Conservation (phyloP, 179 eudicot genomes). For the Spergularia azorica region DNA sequence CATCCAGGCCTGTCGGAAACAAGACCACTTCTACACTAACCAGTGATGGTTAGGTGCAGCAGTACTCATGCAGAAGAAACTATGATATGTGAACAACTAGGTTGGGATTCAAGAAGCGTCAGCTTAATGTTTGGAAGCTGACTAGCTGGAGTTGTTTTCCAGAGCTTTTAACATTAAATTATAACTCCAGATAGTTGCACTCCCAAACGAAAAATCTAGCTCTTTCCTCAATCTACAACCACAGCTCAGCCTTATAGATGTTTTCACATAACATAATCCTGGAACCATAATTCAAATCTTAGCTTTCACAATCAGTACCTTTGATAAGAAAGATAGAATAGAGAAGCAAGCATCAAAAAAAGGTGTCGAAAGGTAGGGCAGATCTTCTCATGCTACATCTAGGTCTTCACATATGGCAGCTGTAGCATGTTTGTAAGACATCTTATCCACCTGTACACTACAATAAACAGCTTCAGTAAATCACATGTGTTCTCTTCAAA, state of each 20-base stretch:
- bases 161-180: not conserved
- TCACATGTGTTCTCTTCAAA: slow-evolving; percentile 22
- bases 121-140: slow-evolving; percentile 32
- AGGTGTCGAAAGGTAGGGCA: slow-evolving; percentile 22
- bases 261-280: slow-evolving; percentile 36
- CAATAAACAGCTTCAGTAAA: slow-evolving; percentile 26
- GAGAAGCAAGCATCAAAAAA: slow-evolving; percentile 18
- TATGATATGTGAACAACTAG: slow-evolving; percentile 32
- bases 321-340: slow-evolving; percentile 12
- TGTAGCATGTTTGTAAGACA: slow-evolving; percentile 21
- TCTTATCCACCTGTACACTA: slow-evolving; percentile 26
- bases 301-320: slow-evolving; percentile 27
- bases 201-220: slow-evolving; percentile 30
- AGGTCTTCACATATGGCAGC: slow-evolving; percentile 25
- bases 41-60: slow-evolving; percentile 26
- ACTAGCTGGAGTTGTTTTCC: slow-evolving; percentile 37
- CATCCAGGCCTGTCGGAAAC: slow-evolving; percentile 27
- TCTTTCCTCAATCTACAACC: slow-evolving; percentile 24
- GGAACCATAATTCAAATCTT: slow-evolving; percentile 14
- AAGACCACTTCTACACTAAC: slow-evolving; percentile 29
- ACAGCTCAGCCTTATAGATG: slow-evolving; percentile 16
- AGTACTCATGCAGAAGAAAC: slow-evolving; percentile 15
- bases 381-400: slow-evolving; percentile 23
- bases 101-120: slow-evolving; percentile 27
- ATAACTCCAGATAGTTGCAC: slow-evolving; percentile 38